A percentile compares a stretch with the other conserved stretches of the same genome.
Conservation (phyloP, 345 rosid species). For the Lenwebbia sp. region DNA sequence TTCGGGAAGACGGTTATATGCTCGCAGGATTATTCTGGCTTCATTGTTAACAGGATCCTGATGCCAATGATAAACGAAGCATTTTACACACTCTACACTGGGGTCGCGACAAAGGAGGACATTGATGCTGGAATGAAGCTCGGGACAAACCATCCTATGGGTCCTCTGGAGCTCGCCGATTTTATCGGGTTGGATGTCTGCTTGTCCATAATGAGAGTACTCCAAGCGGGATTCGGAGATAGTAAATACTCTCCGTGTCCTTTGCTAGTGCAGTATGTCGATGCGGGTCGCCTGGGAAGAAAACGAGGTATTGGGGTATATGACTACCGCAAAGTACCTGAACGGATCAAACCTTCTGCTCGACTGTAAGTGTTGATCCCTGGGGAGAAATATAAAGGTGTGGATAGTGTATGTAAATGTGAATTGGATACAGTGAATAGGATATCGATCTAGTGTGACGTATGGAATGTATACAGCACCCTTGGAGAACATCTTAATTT, state of each 20-base stretch:
- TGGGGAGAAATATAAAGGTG: background rate
- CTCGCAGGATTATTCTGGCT: slow-evolving; percentile 74
- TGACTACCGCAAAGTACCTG: slow-evolving; percentile 29
- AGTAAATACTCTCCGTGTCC: slow-evolving; percentile 68
- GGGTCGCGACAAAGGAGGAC: slow-evolving; percentile 90
- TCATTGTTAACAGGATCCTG: slow-evolving; percentile 77
- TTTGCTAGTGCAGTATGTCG: slow-evolving; percentile 77
- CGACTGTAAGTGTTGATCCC: slow-evolving; percentile 27
- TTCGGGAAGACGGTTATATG: slow-evolving; percentile 68
- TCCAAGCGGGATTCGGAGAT: slow-evolving; percentile 62
- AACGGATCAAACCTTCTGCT: slow-evolving; percentile 17
- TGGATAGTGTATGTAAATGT: background rate
- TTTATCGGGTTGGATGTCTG: slow-evolving; percentile 77
- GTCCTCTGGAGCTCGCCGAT: slow-evolving; percentile 79
- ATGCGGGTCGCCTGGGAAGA: slow-evolving; percentile 76
- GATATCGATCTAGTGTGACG: background rate
- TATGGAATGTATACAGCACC: background rate
- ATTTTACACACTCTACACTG: slow-evolving; percentile 65
- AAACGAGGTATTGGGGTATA: slow-evolving; percentile 74
- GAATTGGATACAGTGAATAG: background rate
- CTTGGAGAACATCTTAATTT: background rate
- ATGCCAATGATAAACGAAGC: slow-evolving; percentile 99
- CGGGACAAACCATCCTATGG: slow-evolving; percentile 91
- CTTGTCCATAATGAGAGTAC: slow-evolving; percentile 72
- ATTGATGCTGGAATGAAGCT: slow-evolving; percentile 84